Conservation (phyloP, 129 eudicot species). For the Centella asiatica region DNA sequence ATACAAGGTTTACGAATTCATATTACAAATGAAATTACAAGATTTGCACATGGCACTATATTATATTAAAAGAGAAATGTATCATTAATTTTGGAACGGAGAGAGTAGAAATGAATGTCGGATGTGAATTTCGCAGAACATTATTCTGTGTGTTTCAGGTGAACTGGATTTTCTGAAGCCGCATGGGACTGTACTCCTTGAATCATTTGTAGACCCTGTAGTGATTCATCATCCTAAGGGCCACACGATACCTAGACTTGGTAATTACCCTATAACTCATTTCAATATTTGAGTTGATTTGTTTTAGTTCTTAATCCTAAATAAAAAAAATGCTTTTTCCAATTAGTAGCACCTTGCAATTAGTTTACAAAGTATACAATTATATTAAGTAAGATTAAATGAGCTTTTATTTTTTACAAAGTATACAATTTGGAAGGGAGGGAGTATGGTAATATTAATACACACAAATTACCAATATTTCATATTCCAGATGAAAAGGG, state of each 20-base stretch:
- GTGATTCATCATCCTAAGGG: slow-evolving; percentile 85
- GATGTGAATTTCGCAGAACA: not conserved
- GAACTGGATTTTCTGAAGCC: slow-evolving; percentile 58
- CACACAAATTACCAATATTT: not conserved
- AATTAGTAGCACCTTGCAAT: too few species aligned
- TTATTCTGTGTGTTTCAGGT: slow-evolving; percentile 22
- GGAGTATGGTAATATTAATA: too few species aligned
- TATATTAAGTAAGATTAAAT: too few species aligned
- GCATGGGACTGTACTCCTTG: slow-evolving; percentile 42
- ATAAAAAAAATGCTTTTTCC: too few species aligned
- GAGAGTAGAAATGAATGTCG: not conserved
- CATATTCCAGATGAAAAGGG: slow-evolving; percentile 46
- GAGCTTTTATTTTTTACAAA: not conserved
- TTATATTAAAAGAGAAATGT: too few species aligned
- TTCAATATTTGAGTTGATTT: too few species aligned
- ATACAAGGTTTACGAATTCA: too few species aligned
- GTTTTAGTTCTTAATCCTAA: too few species aligned
- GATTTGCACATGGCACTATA: too few species aligned
- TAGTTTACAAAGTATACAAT: too few species aligned
- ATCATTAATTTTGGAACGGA: not conserved
- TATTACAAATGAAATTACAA: too few species aligned
- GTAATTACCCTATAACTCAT: slow-evolving; percentile 19
- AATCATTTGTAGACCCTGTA: slow-evolving; percentile 47
- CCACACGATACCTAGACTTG: slow-evolving; percentile 71
- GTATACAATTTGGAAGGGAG: not conserved